These are phyloP conservation scores for Oryza officinalis DNA, from an alignment of 176 grass and related monocot species.

Conservation along the genomic window DNA sequence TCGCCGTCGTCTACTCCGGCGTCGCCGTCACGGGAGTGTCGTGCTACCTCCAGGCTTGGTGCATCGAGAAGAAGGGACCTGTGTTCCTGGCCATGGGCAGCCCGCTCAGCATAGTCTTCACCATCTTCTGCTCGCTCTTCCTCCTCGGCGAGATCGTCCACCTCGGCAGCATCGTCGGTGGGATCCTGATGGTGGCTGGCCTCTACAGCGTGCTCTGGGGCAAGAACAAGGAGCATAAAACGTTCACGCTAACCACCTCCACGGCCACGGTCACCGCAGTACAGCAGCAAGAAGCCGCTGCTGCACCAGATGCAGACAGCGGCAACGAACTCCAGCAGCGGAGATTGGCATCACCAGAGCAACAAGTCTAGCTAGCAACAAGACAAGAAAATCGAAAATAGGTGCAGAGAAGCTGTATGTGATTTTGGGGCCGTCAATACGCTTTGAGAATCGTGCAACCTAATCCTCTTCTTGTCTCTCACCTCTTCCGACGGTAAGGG, in stretches of 20 bases:
- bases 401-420: too few relatives aligned
- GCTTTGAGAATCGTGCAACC: too few relatives aligned
- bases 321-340: too few relatives aligned
- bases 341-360: too few relatives aligned
- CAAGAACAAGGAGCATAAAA: conserved; percentile 33
- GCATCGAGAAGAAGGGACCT: conserved; percentile 56
- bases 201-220: conserved; percentile 64
- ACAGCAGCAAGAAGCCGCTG: too few relatives aligned
- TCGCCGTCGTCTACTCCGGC: conserved; percentile 56
- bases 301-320: too few relatives aligned
- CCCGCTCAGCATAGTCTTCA: conserved; percentile 60
- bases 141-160: conserved; percentile 60
- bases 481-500: too few relatives aligned
- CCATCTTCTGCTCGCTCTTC: conserved; percentile 60
- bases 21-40: conserved; percentile 51
- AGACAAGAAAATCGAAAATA: too few relatives aligned
- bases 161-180: conserved; percentile 60
- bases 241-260: background rate
- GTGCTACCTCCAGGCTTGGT: conserved; percentile 79
- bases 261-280: too few relatives aligned
- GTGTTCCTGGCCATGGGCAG: conserved; percentile 70
- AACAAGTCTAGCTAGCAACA: too few relatives aligned
- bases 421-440: too few relatives aligned
- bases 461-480: too few relatives aligned
- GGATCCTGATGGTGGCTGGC: conserved; percentile 28